Base-by-base conservation (phyloP, 768 basidiomycete species). In the Trichaptum fuscoviolaceum region DNA sequence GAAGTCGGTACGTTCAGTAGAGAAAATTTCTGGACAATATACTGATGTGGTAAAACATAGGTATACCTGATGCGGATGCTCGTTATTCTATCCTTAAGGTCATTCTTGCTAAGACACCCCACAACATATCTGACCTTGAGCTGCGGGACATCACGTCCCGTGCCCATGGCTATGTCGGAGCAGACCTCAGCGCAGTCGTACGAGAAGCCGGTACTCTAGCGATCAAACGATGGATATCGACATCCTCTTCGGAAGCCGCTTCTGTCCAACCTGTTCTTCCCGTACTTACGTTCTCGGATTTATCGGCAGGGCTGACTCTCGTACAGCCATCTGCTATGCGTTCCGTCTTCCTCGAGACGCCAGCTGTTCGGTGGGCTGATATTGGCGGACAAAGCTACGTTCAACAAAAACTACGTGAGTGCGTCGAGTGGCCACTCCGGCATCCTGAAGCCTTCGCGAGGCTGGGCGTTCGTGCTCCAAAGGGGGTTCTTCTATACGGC, bases 91-190 rank as follows among this genome's bases (percentile, higher is more conserved):
- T 99, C 69, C 84, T 99, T 52, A 81, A 86, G n/a, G 94, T 98
- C 60, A 78, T 98, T 18, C 83, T 98, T 0, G 73, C 84, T 20
- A 90, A 90, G 69, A 91, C 91, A 1, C 96, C 97, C 0, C 87
- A 98, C 72, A 75, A 80, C 3, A 82, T 98, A 67, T 74, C 85
- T 0, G 75, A 78, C 2, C 78, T 80, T 0, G 87, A 92, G 10
- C 84, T 99, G 1, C 78, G 82, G 26, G 69, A 81, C 1, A 77
- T 98, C 20, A 90, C 96, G 0, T 82, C 85, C 12, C 85, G 85
- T 35, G 95, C 95, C 12, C 95, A 99, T 69, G 97, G 97, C 0
- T 99, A 96, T 74, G 97, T 99, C 60, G 97, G 96, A 7, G 97
- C 97, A 6, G 97, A 99, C 76, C 83, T 99, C 58, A 88, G 90